These are phyloP conservation scores for Myriosclerotinia duriaeana DNA, from an alignment of 2,329 filamentous ascomycete genomes.

Conservation along the genomic window DNA sequence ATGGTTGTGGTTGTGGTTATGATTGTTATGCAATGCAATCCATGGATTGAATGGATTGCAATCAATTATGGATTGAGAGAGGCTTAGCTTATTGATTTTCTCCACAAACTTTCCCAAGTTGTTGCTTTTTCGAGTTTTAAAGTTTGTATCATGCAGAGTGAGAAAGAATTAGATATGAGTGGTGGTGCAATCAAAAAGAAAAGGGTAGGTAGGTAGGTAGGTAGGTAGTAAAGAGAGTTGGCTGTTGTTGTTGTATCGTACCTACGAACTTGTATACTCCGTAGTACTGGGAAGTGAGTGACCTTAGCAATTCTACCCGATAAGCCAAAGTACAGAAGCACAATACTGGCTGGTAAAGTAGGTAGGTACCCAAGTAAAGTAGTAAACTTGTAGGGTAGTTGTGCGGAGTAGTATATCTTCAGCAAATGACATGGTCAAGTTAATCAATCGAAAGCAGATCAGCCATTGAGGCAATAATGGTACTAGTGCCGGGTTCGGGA, in stretches of 20 bases:
- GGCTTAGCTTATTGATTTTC: not conserved
- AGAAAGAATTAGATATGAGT: not conserved
- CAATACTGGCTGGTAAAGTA: not conserved
- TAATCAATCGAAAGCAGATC: slow-evolving; percentile 9
- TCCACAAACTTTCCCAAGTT: slow-evolving; percentile 2
- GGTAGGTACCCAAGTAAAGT: too few relatives aligned
- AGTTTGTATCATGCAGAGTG: slow-evolving; percentile 1
- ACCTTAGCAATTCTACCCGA: slow-evolving; percentile 11
- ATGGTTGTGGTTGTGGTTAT: slow-evolving; percentile 1
- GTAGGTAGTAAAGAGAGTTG: too few relatives aligned
- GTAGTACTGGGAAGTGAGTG: too few relatives aligned
- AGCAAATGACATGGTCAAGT: slow-evolving; percentile 9
- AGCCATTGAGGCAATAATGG: slow-evolving; percentile 4
- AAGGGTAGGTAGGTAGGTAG: too few relatives aligned
- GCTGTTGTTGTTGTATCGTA: too few relatives aligned
- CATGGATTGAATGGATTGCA: slow-evolving; percentile 1
- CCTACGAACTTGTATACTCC: too few relatives aligned
- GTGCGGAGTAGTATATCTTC: slow-evolving; percentile 7
- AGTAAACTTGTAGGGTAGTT: too few relatives aligned
- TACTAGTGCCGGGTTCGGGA: not conserved
- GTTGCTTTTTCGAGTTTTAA: slow-evolving; percentile 19
- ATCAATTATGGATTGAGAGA: slow-evolving; percentile 15
- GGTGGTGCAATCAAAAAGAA: not conserved
- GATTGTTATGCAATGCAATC: slow-evolving; percentile 15
- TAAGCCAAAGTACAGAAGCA: slow-evolving; percentile 13